A percentile compares a stretch with the other conserved stretches of the same genome.
phyloP scores from a whole-genome alignment of 441 rosid genomes.

The Adansonia gregorii region DNA sequence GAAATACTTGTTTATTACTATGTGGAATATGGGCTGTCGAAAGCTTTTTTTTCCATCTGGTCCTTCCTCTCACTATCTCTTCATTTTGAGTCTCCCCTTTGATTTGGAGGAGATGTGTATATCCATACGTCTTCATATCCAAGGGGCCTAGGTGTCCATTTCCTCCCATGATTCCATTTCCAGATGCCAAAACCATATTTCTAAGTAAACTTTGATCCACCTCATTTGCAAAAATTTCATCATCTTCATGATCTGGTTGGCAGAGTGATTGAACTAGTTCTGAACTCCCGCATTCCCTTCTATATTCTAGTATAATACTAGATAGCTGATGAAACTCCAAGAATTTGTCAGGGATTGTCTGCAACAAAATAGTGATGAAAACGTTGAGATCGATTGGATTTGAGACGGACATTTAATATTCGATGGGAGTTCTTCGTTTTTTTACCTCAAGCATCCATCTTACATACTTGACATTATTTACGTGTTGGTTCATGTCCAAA shows the following conservation, averaged over 20 bases:
- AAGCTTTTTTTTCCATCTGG: slow-evolving; percentile 56
- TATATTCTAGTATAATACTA: slow-evolving; percentile 52
- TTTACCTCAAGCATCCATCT: slow-evolving; percentile 86
- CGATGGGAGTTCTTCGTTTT: slow-evolving; percentile 20
- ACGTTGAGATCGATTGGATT: not conserved
- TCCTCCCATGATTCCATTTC: slow-evolving; percentile 49
- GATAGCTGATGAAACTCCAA: slow-evolving; percentile 57
- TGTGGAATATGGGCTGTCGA: slow-evolving; percentile 28
- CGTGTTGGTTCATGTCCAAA: slow-evolving; percentile 78
- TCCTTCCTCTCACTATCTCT: slow-evolving; percentile 70
- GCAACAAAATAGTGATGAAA: slow-evolving; percentile 9
- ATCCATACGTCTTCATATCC: slow-evolving; percentile 41
- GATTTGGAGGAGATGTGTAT: slow-evolving; percentile 60
- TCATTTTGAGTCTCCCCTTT: slow-evolving; percentile 38
- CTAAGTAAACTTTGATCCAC: slow-evolving; percentile 35
- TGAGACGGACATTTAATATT: not conserved
- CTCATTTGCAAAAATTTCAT: slow-evolving; percentile 37
- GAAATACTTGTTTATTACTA: not conserved
- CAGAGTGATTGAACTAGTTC: slow-evolving; percentile 63
- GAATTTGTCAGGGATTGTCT: slow-evolving; percentile 62
- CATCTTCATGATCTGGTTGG: slow-evolving; percentile 49
- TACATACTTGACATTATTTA: slow-evolving; percentile 75
- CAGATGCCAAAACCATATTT: slow-evolving; percentile 51
- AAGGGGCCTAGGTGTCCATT: slow-evolving; percentile 46
- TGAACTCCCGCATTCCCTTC: slow-evolving; percentile 63